Evolutionary conservation across 2,329 filamentous ascomycete species (phyloP).

Genomic region (Nemania abortiva): DNA sequence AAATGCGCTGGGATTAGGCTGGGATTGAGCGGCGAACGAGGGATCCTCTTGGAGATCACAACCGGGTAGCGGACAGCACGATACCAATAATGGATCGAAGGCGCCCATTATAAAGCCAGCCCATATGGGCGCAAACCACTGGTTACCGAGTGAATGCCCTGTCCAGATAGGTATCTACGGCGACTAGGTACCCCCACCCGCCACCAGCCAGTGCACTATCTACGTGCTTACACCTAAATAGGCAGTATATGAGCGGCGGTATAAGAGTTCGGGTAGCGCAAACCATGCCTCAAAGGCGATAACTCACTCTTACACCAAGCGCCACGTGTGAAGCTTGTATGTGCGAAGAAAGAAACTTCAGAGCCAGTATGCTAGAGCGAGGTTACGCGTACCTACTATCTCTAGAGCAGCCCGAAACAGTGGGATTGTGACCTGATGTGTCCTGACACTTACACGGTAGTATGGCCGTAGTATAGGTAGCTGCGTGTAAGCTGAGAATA

Average conservation of each 20-base stretch:
- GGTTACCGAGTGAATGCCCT: neutral
- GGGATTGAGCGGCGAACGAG: slow-evolving; percentile 17
- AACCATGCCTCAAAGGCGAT: neutral
- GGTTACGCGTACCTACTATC: slow-evolving; percentile 1
- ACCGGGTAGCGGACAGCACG: slow-evolving; percentile 30
- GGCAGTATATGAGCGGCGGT: no score
- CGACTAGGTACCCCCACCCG: neutral
- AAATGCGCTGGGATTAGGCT: slow-evolving; percentile 1
- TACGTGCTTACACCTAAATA: neutral
- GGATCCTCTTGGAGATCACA: slow-evolving; percentile 35
- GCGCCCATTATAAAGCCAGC: neutral
- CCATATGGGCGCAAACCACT: neutral
- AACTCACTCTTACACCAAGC: neutral
- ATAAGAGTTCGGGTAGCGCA: no score
- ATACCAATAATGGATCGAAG: slow-evolving; percentile 38
- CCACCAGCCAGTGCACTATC: neutral
- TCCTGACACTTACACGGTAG: neutral
- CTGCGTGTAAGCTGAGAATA: slow-evolving; percentile 33
- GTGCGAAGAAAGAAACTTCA: neutral
- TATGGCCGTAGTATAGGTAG: neutral
- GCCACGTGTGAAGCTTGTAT: neutral
- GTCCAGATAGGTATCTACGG: neutral
- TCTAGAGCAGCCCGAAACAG: neutral
- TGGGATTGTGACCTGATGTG: neutral
- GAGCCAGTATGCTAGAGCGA: neutral